phyloP scores from a whole-genome alignment of 2,329 filamentous ascomycete species.

The Scleromitrula shiraiana region DNA sequence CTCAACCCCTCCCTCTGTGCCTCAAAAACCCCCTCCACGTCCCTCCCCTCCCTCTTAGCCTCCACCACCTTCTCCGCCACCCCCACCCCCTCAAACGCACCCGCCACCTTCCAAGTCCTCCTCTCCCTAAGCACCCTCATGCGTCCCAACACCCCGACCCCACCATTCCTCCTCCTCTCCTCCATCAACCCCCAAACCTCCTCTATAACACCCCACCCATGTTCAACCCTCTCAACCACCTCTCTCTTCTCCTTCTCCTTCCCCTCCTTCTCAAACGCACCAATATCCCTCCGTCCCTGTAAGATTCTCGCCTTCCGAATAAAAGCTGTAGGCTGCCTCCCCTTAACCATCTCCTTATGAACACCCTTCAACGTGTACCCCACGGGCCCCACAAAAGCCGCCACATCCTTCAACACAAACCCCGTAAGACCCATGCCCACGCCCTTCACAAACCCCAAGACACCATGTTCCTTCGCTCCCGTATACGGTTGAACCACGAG shows the following conservation, averaged over 20 bases:
- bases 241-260: slow-evolving; percentile 26
- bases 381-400: slow-evolving; percentile 51
- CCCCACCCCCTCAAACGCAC: slow-evolving; percentile 39
- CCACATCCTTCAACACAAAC: slow-evolving; percentile 37
- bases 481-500: slow-evolving; percentile 51
- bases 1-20: slow-evolving; percentile 38
- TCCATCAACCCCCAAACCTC: slow-evolving; percentile 35
- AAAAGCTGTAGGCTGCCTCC: slow-evolving; percentile 43
- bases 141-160: slow-evolving; percentile 23
- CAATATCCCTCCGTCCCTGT: slow-evolving; percentile 45
- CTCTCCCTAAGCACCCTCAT: slow-evolving; percentile 31
- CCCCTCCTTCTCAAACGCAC: slow-evolving; percentile 30
- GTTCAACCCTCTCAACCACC: slow-evolving; percentile 21
- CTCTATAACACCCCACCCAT: slow-evolving; percentile 37
- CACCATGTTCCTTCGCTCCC: slow-evolving; percentile 34
- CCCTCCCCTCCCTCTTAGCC: slow-evolving; percentile 33
- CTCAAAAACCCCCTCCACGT: slow-evolving; percentile 41
- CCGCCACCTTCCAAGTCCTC: slow-evolving; percentile 33
- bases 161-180: slow-evolving; percentile 17
- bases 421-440: slow-evolving; percentile 6
- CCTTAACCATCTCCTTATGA: slow-evolving; percentile 48
- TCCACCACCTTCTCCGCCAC: slow-evolving; percentile 38
- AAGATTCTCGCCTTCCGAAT: slow-evolving; percentile 50
- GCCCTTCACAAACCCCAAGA: slow-evolving; percentile 3
- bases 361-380: slow-evolving; percentile 58